A percentile compares a stretch with the other conserved stretches of the same genome.
Evolutionary conservation across 1,139 yeast species (phyloP).

Genomic region (Hyphopichia pseudoburtonii): DNA sequence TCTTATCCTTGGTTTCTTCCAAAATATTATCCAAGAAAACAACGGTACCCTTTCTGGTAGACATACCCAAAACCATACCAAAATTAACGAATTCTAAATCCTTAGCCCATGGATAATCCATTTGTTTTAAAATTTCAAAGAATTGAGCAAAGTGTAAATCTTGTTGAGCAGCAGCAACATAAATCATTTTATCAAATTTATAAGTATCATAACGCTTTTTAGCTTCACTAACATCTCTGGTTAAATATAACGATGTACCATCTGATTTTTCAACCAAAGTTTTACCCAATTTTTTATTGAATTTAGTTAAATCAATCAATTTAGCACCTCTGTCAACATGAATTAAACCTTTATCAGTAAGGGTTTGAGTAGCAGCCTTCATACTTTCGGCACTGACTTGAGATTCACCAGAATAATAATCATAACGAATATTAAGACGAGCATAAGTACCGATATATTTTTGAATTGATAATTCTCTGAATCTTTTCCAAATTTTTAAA

Average conservation of each 20-base stretch:
- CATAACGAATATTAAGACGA: slow-evolving; percentile 86
- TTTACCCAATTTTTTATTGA: slow-evolving; percentile 92
- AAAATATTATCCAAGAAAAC: slow-evolving; percentile 93
- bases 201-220: slow-evolving; percentile 81
- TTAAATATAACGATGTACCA: slow-evolving; percentile 91
- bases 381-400: slow-evolving; percentile 79
- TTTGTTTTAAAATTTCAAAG: slow-evolving; percentile 88
- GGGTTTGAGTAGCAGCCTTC: slow-evolving; percentile 61
- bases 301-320: slow-evolving; percentile 80
- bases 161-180: slow-evolving; percentile 94
- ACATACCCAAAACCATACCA: slow-evolving; percentile 99
- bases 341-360: slow-evolving; percentile 69
- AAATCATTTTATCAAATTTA: slow-evolving; percentile 92
- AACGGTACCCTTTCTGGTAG: slow-evolving; percentile 97
- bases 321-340: slow-evolving; percentile 91
- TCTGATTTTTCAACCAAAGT: slow-evolving; percentile 92
- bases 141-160: slow-evolving; percentile 93
- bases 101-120: slow-evolving; percentile 89
- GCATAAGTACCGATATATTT: slow-evolving; percentile 86
- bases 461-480: slow-evolving; percentile 86
- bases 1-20: slow-evolving; percentile 90
- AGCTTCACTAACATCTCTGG: slow-evolving; percentile 98
- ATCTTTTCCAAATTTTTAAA: slow-evolving; percentile 76
- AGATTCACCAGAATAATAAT: slow-evolving; percentile 92
- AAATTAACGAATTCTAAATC: slow-evolving; percentile 81